Evolutionary conservation across 1,284 basidiomycete species (phyloP), one percentile per base, ranked within the genome.

Genomic region (Ceratobasidium sp.): DNA sequence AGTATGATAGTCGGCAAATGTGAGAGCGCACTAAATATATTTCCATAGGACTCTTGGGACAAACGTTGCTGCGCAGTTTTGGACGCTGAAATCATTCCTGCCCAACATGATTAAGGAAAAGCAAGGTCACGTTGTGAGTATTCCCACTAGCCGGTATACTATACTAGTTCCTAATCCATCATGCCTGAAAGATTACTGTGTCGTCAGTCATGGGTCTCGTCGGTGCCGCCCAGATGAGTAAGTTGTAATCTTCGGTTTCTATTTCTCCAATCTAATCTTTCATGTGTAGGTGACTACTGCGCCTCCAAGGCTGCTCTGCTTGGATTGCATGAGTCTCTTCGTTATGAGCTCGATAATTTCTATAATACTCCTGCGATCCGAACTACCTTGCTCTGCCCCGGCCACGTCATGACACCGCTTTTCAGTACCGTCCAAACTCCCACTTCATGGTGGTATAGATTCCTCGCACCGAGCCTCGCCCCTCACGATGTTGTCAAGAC

Each of bases 81-180:
- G 94, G 91, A 92, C 90, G 2, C 82, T 97, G 54, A 96, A 97
- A 80, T 93, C 93, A 0, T 98, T 99, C 86, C 86, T 99, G n/a
- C 97, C 97, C 0, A 87, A 87, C 48, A 93, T 99, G 91, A 87
- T 99, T 62, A 88, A 89, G 78, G 84, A 84, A 41, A 92, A 93
- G 56, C 82, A 83, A 0, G 97, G 97, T 0, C 97, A 99, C 81
- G 90, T 99, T 77, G 93, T 95, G 80, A 66, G 89, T 83, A n/a
- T 19, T 64, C 31, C 27, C 53, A 41, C 19, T 47, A 53, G 64
- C 29, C 65, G 45, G 60, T 9, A 31, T 56, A 11, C 48, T 31
- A 41, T 41, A 41, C 5, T 29, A 44, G 7, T 31, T 45, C 76
- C 22, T 48, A 56, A 76, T 65, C 66, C 54, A 6, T 64, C 33